A percentile compares a stretch with the other conserved stretches of the same genome.
These are phyloP conservation scores for Discostella stelligeroides DNA, from an alignment of 108 stramenopile species.

Conservation along the genomic window DNA sequence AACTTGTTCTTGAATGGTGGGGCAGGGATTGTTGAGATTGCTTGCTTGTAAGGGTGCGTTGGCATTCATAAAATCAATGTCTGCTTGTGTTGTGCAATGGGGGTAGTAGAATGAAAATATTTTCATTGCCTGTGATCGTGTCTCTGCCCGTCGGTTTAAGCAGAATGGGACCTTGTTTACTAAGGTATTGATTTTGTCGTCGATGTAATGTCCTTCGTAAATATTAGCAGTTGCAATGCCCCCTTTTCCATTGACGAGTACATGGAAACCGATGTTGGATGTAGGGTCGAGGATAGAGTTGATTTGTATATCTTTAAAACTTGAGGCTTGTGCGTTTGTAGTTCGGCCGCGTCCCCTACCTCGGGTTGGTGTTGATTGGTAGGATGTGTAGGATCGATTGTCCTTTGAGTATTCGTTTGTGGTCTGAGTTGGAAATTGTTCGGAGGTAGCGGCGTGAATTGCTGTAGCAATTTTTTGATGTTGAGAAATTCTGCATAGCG, in stretches of 20 bases:
- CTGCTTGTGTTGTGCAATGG: not conserved
- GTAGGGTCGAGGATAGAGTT: too few relatives aligned
- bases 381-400: too few relatives aligned
- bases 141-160: not conserved
- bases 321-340: too few relatives aligned
- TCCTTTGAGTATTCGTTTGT: too few relatives aligned
- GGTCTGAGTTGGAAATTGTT: too few relatives aligned
- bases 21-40: conserved; percentile 1
- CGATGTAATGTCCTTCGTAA: not conserved
- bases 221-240: not conserved
- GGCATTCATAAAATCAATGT: not conserved
- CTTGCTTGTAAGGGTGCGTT: not conserved
- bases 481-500: too few relatives aligned
- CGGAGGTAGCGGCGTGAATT: too few relatives aligned
- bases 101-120: not conserved
- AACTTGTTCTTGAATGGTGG: too few relatives aligned
- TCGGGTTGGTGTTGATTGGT: too few relatives aligned
- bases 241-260: not conserved
- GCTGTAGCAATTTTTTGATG: too few relatives aligned
- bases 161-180: not conserved
- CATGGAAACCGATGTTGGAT: not conserved
- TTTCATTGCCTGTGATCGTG: not conserved
- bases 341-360: too few relatives aligned
- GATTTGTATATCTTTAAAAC: too few relatives aligned
- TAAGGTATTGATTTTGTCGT: not conserved